A percentile compares a stretch with the other conserved stretches of the same genome.
phyloP scores from a whole-genome alignment of 2,329 filamentous ascomycete genomes.

The Claviceps arundinis region DNA sequence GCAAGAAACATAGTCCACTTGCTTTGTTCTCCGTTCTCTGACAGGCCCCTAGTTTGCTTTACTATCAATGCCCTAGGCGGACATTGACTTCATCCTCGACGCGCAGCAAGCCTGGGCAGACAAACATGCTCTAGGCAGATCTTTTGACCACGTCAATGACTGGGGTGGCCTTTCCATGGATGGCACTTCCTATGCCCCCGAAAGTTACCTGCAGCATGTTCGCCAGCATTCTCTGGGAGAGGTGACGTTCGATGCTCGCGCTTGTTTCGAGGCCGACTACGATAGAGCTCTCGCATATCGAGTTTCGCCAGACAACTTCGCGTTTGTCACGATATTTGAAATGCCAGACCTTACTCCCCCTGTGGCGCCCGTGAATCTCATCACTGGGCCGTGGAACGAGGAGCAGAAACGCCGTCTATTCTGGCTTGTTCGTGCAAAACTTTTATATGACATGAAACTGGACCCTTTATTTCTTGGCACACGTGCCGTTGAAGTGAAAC shows the following conservation, averaged over 20 bases:
- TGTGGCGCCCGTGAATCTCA: constrained; percentile 22
- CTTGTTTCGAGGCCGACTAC: constrained; percentile 26
- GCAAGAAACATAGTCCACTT: neutral
- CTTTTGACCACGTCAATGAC: too few species aligned
- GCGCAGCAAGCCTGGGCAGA: constrained; percentile 8
- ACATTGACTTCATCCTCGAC: constrained; percentile 30
- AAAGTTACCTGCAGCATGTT: too few species aligned
- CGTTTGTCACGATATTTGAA: too few species aligned
- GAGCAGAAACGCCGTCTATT: constrained; percentile 23
- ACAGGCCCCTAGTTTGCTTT: constrained; percentile 22
- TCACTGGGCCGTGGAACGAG: too few species aligned
- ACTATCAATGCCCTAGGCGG: constrained; percentile 29
- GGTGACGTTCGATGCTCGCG: neutral
- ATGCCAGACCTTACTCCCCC: constrained; percentile 24
- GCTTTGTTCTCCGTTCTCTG: too few species aligned
- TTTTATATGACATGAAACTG: constrained; percentile 13
- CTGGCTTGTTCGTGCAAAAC: constrained; percentile 30
- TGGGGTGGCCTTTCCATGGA: too few species aligned
- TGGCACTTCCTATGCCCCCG: too few species aligned
- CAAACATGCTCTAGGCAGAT: too few species aligned
- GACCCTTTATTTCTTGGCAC: too few species aligned
- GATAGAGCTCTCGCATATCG: constrained; percentile 6
- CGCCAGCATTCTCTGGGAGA: constrained; percentile 9
- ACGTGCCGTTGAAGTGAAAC: constrained; percentile 27
- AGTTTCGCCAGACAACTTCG: too few species aligned